Conservation (phyloP, 2,329 filamentous ascomycete genomes). For the Aciculosporium take region DNA sequence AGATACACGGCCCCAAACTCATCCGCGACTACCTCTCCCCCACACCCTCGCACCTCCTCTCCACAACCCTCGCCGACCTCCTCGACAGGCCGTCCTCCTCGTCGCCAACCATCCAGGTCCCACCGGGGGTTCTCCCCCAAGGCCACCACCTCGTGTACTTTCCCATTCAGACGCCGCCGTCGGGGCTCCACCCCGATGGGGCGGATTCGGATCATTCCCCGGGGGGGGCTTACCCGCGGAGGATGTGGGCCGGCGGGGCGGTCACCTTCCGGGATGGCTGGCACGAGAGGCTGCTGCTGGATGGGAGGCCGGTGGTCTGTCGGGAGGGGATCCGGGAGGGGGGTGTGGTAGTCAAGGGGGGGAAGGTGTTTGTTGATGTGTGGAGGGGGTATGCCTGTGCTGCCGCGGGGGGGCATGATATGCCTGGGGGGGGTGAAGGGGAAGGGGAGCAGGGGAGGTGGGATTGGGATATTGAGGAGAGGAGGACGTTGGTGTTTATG, state of each 20-base stretch:
- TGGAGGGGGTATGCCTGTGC: constrained; percentile 34
- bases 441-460: constrained; percentile 5
- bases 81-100: constrained; percentile 18
- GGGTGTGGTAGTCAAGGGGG: constrained; percentile 15
- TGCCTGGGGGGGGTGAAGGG: background rate
- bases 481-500: constrained; percentile 39
- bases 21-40: constrained; percentile 36
- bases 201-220: constrained; percentile 71
- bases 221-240: constrained; percentile 53
- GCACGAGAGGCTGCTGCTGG: constrained; percentile 20
- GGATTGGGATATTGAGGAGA: constrained; percentile 28
- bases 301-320: constrained; percentile 27
- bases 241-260: constrained; percentile 81
- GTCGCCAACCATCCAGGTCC: constrained; percentile 10
- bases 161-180: constrained; percentile 50
- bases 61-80: constrained; percentile 44
- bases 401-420: no score
- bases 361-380: constrained; percentile 39
- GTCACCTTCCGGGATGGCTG: constrained; percentile 36
- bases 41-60: constrained; percentile 50
- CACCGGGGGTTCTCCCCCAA: constrained; percentile 34
- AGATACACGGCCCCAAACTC: constrained; percentile 14
- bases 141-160: constrained; percentile 84
- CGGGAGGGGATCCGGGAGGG: constrained; percentile 30
- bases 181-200: constrained; percentile 60